A percentile compares a stretch with the other conserved stretches of the same genome.
phyloP scores from a whole-genome alignment of 2,329 filamentous ascomycete species.

The Neocucurbitaria cava region DNA sequence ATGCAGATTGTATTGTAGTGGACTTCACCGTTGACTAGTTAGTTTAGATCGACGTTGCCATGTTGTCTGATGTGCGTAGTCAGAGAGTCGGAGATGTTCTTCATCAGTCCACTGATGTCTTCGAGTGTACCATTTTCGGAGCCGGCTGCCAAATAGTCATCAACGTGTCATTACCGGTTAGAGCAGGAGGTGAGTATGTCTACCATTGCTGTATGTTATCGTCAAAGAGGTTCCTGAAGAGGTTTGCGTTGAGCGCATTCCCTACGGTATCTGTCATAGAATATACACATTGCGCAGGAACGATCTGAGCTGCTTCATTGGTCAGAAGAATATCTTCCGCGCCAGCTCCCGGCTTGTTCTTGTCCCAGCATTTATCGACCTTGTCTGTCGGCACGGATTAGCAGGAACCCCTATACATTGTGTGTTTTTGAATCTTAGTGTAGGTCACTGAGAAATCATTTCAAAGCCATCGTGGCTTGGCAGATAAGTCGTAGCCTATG shows the following conservation, averaged over 20 bases:
- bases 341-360: neutral
- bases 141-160: constrained; percentile 11
- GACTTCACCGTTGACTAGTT: constrained; percentile 1
- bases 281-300: constrained; percentile 6
- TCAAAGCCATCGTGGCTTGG: constrained; percentile 3
- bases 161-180: constrained; percentile 1
- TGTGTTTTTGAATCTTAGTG: neutral
- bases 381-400: neutral
- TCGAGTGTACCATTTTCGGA: constrained; percentile 13
- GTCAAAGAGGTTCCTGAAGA: neutral
- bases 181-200: neutral
- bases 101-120: constrained; percentile 9
- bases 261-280: neutral
- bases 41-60: constrained; percentile 1
- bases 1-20: constrained; percentile 12
- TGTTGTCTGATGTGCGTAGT: constrained; percentile 7
- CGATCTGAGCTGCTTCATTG: neutral
- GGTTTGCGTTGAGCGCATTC: neutral
- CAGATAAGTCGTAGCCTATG: constrained; percentile 2
- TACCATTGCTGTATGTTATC: neutral
- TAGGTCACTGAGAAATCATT: neutral
- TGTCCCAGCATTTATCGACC: neutral
- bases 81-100: constrained; percentile 11
- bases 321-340: neutral
- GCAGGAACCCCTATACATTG: neutral